Conservation (phyloP, 257 asterid genomes). For the Nicotiana paniculata region DNA sequence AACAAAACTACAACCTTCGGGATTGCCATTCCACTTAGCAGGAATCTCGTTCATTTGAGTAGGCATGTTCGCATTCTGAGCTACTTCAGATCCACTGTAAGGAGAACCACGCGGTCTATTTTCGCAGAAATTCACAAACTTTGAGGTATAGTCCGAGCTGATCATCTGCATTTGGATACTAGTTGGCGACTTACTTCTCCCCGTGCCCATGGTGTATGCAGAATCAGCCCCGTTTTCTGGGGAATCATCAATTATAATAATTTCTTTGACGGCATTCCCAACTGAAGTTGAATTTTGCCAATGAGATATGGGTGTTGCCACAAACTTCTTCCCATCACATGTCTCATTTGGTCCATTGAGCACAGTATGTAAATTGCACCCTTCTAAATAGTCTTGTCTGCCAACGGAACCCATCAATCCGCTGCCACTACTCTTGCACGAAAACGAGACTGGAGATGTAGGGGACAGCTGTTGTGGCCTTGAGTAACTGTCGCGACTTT, state of each 20-base stretch:
- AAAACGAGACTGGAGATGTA: constrained; percentile 27
- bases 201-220: constrained; percentile 3
- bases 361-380: constrained; percentile 21
- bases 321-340: constrained; percentile 20
- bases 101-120: constrained; percentile 29
- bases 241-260: constrained; percentile 42
- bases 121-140: constrained; percentile 22
- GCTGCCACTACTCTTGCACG: constrained; percentile 21
- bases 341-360: constrained; percentile 21
- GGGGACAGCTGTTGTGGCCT: constrained; percentile 19
- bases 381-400: constrained; percentile 20
- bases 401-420: constrained; percentile 21
- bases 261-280: constrained; percentile 28
- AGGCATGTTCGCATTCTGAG: constrained; percentile 19
- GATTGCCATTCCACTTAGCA: constrained; percentile 34
- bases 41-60: constrained; percentile 23
- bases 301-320: constrained; percentile 14
- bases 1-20: constrained; percentile 14
- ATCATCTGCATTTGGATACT: constrained; percentile 13
- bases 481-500: constrained; percentile 21
- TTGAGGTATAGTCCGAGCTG: constrained; percentile 22
- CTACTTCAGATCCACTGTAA: constrained; percentile 25
- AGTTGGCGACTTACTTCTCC: constrained; percentile 13
- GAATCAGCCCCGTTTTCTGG: constrained; percentile 25
- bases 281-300: constrained; percentile 15